These are phyloP conservation scores for Hypocrella siamensis DNA, from an alignment of 2,329 filamentous ascomycete species.

Conservation along the genomic window DNA sequence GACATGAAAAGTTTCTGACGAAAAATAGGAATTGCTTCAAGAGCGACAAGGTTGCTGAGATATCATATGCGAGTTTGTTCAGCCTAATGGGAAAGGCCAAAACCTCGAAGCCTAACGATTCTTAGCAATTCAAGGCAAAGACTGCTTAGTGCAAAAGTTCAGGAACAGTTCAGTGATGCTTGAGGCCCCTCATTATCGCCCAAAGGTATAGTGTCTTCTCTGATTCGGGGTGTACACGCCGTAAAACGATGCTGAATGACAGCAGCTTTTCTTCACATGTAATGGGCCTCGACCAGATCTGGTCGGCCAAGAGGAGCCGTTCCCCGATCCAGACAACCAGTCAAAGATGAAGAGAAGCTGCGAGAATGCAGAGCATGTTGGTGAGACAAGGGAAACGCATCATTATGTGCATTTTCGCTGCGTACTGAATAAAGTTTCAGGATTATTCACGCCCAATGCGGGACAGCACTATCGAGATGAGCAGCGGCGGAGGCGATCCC, in stretches of 20 bases:
- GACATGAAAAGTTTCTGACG: too few relatives aligned
- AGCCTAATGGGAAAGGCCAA: neutral
- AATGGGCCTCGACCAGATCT: constrained; percentile 32
- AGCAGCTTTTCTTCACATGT: constrained; percentile 34
- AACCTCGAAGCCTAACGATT: neutral
- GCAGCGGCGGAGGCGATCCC: constrained; percentile 59
- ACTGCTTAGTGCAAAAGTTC: constrained; percentile 87
- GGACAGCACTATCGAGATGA: constrained; percentile 59
- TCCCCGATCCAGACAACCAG: constrained; percentile 67
- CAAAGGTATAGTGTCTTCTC: constrained; percentile 53
- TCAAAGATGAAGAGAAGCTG: constrained; percentile 79
- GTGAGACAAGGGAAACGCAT: constrained; percentile 25
- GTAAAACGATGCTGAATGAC: constrained; percentile 6
- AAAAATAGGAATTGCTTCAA: constrained; percentile 57
- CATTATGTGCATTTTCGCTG: too few relatives aligned
- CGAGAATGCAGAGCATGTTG: constrained; percentile 74
- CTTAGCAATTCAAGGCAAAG: constrained; percentile 75
- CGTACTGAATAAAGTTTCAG: too few relatives aligned
- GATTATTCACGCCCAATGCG: constrained; percentile 66
- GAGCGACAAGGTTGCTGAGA: constrained; percentile 71
- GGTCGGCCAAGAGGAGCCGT: constrained; percentile 56
- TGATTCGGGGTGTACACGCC: too few relatives aligned
- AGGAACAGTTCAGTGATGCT: constrained; percentile 94
- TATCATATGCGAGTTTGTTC: constrained; percentile 82
- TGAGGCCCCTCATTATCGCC: constrained; percentile 65